These are phyloP conservation scores for Podospora conica DNA, from an alignment of 495 filamentous ascomycete genomes.

Conservation along the genomic window DNA sequence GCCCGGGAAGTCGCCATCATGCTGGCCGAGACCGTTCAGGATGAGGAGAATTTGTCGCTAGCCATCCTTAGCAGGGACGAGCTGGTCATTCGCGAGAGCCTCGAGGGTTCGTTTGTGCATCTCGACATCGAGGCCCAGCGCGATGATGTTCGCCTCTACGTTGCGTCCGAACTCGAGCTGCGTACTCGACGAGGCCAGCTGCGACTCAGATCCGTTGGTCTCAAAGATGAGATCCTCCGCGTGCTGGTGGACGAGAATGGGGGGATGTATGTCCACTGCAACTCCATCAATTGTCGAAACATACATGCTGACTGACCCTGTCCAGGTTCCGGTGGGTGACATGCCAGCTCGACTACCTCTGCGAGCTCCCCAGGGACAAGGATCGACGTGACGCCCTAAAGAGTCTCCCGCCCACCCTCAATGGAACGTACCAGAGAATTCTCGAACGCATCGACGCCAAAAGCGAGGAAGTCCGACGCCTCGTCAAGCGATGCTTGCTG, in stretches of 20 bases:
- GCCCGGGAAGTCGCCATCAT: constrained; percentile 11
- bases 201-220: constrained; percentile 4
- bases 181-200: constrained; percentile 10
- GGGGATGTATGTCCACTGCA: background rate
- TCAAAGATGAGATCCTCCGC: constrained; percentile 16
- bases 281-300: background rate
- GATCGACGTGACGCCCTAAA: constrained; percentile 27
- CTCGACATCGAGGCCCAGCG: constrained; percentile 26
- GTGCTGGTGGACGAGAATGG: background rate
- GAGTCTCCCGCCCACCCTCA: constrained; percentile 28
- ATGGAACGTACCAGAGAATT: constrained; percentile 31
- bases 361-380: constrained; percentile 25
- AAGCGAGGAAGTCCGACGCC: background rate
- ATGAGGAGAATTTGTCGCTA: constrained; percentile 18
- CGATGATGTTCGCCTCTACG: constrained; percentile 29
- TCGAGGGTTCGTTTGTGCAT: constrained; percentile 16
- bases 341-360: constrained; percentile 37
- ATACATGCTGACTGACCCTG: background rate
- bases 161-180: constrained; percentile 30
- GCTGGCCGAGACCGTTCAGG: constrained; percentile 11
- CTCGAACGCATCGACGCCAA: constrained; percentile 14
- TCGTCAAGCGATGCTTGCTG: background rate
- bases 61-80: constrained; percentile 25
- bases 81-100: constrained; percentile 12
- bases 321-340: constrained; percentile 38